These are phyloP conservation scores for Geotrichum macrosporum DNA, from an alignment of 1,139 yeast species.

Conservation along the genomic window DNA sequence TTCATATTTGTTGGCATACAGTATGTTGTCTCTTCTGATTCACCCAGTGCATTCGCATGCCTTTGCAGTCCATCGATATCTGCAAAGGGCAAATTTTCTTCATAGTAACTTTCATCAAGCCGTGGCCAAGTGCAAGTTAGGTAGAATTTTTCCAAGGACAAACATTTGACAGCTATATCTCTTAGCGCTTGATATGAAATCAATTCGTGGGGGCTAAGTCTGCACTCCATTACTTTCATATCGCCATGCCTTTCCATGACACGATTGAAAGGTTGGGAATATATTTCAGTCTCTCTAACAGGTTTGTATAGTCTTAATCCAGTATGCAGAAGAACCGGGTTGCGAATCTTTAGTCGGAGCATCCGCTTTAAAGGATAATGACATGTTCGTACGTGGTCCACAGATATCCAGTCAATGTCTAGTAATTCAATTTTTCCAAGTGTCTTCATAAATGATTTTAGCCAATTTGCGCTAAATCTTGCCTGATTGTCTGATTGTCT, in stretches of 20 bases:
- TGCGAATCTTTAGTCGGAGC: neutral
- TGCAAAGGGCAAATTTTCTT: neutral
- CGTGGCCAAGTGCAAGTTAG: slow-evolving; percentile 4
- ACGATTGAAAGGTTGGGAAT: neutral
- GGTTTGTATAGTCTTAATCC: neutral
- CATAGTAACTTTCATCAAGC: neutral
- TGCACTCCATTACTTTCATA: neutral
- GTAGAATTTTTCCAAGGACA: neutral
- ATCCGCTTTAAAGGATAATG: neutral
- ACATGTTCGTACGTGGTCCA: slow-evolving; percentile 1
- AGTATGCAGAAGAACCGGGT: neutral
- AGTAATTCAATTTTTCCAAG: neutral
- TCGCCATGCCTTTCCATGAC: neutral
- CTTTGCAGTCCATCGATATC: neutral
- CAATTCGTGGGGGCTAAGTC: neutral
- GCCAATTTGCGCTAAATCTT: neutral
- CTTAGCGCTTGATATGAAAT: neutral
- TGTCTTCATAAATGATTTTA: neutral
- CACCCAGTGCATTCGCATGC: too few species aligned
- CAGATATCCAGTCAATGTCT: slow-evolving; percentile 4
- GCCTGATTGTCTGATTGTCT: neutral
- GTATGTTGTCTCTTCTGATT: too few species aligned
- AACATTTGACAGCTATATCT: neutral
- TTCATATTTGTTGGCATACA: slow-evolving; percentile 1
- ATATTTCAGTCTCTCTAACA: neutral